Evolutionary conservation across 1,284 basidiomycete genomes (phyloP).

Genomic region (Gymnopus androsaceus): DNA sequence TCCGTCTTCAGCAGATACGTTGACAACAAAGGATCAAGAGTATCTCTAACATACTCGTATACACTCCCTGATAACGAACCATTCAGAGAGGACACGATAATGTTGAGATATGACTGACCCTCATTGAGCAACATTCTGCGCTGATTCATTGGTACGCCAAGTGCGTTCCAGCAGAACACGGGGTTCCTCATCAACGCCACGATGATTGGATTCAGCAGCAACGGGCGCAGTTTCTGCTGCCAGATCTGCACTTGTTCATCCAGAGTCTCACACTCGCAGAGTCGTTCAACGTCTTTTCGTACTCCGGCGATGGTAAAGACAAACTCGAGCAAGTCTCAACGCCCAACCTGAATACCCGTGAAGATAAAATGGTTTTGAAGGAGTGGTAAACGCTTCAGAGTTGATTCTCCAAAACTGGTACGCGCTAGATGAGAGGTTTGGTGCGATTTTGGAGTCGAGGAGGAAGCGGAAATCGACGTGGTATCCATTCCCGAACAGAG

Average conservation of each 20-base stretch:
- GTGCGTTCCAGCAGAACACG: conserved; percentile 81
- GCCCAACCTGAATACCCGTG: conserved; percentile 77
- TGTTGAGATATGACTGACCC: conserved; percentile 33
- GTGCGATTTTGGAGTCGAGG: conserved; percentile 69
- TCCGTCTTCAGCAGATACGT: conserved; percentile 54
- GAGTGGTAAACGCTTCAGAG: conserved; percentile 56
- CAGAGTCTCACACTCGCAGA: conserved; percentile 60
- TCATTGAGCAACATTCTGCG: conserved; percentile 65
- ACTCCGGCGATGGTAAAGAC: conserved; percentile 68
- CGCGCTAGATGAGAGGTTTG: conserved; percentile 72
- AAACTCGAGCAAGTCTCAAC: conserved; percentile 62
- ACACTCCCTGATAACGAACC: conserved; percentile 38
- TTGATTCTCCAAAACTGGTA: conserved; percentile 82
- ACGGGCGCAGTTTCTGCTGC: conserved; percentile 59
- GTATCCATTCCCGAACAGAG: conserved; percentile 71
- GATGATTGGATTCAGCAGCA: conserved; percentile 69
- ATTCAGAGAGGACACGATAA: background rate
- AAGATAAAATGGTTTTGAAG: conserved; percentile 61
- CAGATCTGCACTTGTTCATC: conserved; percentile 71
- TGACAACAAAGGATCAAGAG: conserved; percentile 64
- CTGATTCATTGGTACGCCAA: conserved; percentile 81
- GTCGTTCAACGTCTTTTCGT: conserved; percentile 51
- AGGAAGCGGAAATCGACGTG: conserved; percentile 65
- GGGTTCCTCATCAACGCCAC: conserved; percentile 64
- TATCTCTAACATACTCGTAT: conserved; percentile 61